These are phyloP conservation scores for Wickerhamomyces rabaulensis DNA, from an alignment of 805 yeast genomes.

Conservation along the genomic window DNA sequence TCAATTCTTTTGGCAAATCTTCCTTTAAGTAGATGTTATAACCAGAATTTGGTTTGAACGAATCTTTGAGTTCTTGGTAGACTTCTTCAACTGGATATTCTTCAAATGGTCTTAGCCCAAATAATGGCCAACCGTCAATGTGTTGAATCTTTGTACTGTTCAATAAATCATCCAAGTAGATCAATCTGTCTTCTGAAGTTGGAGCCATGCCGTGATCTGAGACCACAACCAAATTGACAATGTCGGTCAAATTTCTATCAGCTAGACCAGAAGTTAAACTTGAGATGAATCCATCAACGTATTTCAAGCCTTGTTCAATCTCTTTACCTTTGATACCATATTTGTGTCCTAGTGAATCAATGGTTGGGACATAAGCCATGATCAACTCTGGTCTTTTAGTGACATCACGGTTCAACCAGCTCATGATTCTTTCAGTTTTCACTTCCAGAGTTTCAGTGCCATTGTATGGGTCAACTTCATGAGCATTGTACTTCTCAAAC, in stretches of 20 bases:
- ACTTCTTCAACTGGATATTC: slow-evolving; percentile 38
- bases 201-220: slow-evolving; percentile 97
- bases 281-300: slow-evolving; percentile 64
- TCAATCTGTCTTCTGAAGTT: slow-evolving; percentile 61
- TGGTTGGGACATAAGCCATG: slow-evolving; percentile 72
- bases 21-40: slow-evolving; percentile 49
- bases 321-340: slow-evolving; percentile 63
- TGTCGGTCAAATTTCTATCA: slow-evolving; percentile 50
- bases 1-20: slow-evolving; percentile 40
- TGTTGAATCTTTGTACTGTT: slow-evolving; percentile 49
- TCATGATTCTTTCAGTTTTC: slow-evolving; percentile 54
- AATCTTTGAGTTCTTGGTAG: slow-evolving; percentile 34
- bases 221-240: slow-evolving; percentile 71
- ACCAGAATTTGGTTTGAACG: slow-evolving; percentile 27
- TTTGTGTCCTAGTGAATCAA: slow-evolving; percentile 74
- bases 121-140: slow-evolving; percentile 82
- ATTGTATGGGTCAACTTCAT: slow-evolving; percentile 56
- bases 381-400: slow-evolving; percentile 67
- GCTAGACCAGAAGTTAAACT: slow-evolving; percentile 42
- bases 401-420: slow-evolving; percentile 62
- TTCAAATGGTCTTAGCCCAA: slow-evolving; percentile 60
- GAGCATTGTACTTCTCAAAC: slow-evolving; percentile 41
- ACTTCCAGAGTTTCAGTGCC: slow-evolving; percentile 51
- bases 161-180: slow-evolving; percentile 69
- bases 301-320: slow-evolving; percentile 45